These are phyloP conservation scores for Neofusicoccum ribis DNA, from an alignment of 2,329 filamentous ascomycete species.

Conservation along the genomic window DNA sequence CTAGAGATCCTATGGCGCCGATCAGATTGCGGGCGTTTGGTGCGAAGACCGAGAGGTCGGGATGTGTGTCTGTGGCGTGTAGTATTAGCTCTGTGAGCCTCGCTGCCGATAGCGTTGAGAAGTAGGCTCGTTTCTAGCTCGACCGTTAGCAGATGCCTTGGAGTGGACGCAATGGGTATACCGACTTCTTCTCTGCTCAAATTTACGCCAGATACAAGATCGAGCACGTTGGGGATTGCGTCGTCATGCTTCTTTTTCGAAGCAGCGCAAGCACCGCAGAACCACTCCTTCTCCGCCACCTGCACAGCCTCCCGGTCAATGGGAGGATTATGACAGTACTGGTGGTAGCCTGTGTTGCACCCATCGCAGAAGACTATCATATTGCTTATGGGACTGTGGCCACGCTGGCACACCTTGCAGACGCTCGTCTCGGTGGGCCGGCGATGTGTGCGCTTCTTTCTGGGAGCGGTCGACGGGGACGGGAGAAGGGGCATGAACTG, in stretches of 20 bases:
- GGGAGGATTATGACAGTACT: constrained; percentile 74
- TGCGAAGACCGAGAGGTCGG: constrained; percentile 67
- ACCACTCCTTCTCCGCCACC: constrained; percentile 69
- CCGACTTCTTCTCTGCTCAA: constrained; percentile 46
- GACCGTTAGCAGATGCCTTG: constrained; percentile 25
- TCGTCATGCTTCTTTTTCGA: constrained; percentile 33
- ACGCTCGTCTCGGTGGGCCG: constrained; percentile 48
- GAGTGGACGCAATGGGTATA: neutral
- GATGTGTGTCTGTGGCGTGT: constrained; percentile 60
- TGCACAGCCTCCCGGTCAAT: constrained; percentile 70
- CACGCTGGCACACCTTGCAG: constrained; percentile 72
- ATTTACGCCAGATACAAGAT: constrained; percentile 40
- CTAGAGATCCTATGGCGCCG: constrained; percentile 18
- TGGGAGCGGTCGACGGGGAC: constrained; percentile 49
- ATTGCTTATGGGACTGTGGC: constrained; percentile 71
- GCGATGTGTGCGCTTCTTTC: constrained; percentile 43
- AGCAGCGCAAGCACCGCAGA: constrained; percentile 62
- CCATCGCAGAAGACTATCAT: constrained; percentile 84
- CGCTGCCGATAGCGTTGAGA: constrained; percentile 60
- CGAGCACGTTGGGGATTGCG: constrained; percentile 41
- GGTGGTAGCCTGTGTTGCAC: constrained; percentile 78
- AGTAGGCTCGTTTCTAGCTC: constrained; percentile 61
- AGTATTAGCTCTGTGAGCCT: constrained; percentile 67
- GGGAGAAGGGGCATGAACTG: constrained; percentile 60
- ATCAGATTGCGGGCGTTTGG: constrained; percentile 33